Evolutionary conservation across 2,329 filamentous ascomycete species (phyloP), one percentile per base, ranked within the genome.

Genomic region (Alternaria gansuensis): DNA sequence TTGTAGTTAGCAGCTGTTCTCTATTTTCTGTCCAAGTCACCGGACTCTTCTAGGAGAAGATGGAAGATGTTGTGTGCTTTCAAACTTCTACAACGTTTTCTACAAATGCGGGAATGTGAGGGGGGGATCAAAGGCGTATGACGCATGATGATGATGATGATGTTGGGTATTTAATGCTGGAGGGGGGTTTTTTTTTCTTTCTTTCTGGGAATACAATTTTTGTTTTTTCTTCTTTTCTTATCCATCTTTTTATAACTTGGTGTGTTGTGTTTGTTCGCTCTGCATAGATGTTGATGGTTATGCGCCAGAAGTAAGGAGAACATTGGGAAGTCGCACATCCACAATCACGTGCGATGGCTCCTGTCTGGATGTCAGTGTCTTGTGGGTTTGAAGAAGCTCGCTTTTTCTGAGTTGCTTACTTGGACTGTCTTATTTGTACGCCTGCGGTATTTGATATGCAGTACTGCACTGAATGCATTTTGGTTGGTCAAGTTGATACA

Each of bases 81-180:
- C 44, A 33, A 10, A 48, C 23, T 48, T 34, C 44, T 26, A 34
- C 29, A 24, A 39, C 44, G 33, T 2, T 34, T 48, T 40, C 17
- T 26, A 33, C 39, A 46, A 57, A 46, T 52, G 48, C 44, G 51
- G 44, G 29, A 29, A 17, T 17, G 17, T 17, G 17, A 17, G 21
- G 31, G 26, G 31, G 26, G 21, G 40, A 53, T 48, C 23, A 24
- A 33, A 39, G 48, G 39, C 33, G 48, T 26, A 39, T 34, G 39
- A 50, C 33, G 48, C 10, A 50, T 50, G 48, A 36, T 50, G 48
- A 50, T 50, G 44, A 50, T 50, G 48, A 36, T 50, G 48, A 50
- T 50, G 44, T 49, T 50, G 52, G 56, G 51, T 58, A 54, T 58
- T 55, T 58, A 58, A 58, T 58, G 55, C 55, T 58, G 50, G 31